phyloP scores from a whole-genome alignment of 306 rosid species.

The Glycine tomentella region DNA sequence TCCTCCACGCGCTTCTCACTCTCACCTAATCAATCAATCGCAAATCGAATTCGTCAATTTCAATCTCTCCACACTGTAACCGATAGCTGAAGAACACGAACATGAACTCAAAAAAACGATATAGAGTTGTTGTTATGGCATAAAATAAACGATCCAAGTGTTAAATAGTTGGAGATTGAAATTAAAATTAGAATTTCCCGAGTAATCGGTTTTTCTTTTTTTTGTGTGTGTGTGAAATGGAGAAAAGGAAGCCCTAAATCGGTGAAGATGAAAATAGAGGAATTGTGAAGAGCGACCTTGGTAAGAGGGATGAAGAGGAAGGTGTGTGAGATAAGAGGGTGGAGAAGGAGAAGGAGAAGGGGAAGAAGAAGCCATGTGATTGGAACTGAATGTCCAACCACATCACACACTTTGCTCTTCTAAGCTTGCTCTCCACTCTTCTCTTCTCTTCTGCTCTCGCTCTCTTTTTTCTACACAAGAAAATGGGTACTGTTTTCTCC shows the following conservation, averaged over 20 bases:
- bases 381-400: constrained; percentile 36
- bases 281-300: constrained; percentile 48
- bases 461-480: not conserved
- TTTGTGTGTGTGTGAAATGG: not conserved
- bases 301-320: constrained; percentile 41
- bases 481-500: not conserved
- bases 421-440: constrained; percentile 7
- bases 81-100: not conserved
- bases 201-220: not conserved
- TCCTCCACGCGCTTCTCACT: constrained; percentile 44
- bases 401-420: constrained; percentile 31
- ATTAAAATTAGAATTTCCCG: not conserved
- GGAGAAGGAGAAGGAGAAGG: constrained; percentile 39
- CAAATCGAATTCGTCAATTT: constrained; percentile 14
- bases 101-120: not conserved
- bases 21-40: constrained; percentile 60
- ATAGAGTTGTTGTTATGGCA: not conserved
- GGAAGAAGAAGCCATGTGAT: constrained; percentile 47
- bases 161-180: not conserved
- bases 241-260: constrained; percentile 31
- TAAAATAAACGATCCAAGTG: constrained; percentile 14
- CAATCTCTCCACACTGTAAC: not conserved
- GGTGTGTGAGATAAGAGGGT: constrained; percentile 33
- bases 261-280: not conserved
- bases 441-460: not conserved